Evolutionary conservation across 345 rosid genomes (phyloP), one percentile per base, ranked within the genome.

Genomic region (Capsella bursapastoris): DNA sequence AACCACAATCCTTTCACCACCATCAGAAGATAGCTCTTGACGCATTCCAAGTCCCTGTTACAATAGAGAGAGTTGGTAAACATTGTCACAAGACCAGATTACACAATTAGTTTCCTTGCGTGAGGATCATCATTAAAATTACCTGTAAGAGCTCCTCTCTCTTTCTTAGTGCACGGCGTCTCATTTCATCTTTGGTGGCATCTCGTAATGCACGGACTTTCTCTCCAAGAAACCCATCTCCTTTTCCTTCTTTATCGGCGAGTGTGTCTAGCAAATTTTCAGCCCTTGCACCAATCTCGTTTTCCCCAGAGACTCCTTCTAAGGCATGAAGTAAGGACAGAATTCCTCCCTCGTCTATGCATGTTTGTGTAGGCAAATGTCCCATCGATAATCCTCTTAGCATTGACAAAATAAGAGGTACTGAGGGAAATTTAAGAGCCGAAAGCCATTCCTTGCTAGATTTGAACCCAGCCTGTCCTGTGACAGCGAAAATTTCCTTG

Each of bases 311-410:
- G 14, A 92, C 99, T 70, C 99, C 93, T 87, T 95, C 99, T 61
- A 95, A 70, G 70, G 91, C 88, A 84, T 95, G 99, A 64, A 95
- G 99, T 79, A 95, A 75, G 7, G 90, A 87, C 64, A 95, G 72
- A 70, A 92, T 84, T 38, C 87, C 98, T 63, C 90, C 94, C 75
- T 90, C 90, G 63, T 92, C 93, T 77, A 95, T 89, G 80, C 93
- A 87, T 37, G 58, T 85, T 69, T 90, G 99, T 8, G 99, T 90
- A 43, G 97, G 83, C 73, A 89, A 76, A 84, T 92, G 98, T 66
- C 99, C 99, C 85, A 88, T 95, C n/a, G 98, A 92, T 82, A 95
- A 80, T 73, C 99, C 98, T 81, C 90, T 86, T 56, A 95, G 82
- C 96, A 92, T 90, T 45, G 99, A 89, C 74, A 95, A 78, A 76